These are phyloP conservation scores for Aphanomyces cochlioides DNA, from an alignment of 352 stramenopile genomes.

Conservation along the genomic window DNA sequence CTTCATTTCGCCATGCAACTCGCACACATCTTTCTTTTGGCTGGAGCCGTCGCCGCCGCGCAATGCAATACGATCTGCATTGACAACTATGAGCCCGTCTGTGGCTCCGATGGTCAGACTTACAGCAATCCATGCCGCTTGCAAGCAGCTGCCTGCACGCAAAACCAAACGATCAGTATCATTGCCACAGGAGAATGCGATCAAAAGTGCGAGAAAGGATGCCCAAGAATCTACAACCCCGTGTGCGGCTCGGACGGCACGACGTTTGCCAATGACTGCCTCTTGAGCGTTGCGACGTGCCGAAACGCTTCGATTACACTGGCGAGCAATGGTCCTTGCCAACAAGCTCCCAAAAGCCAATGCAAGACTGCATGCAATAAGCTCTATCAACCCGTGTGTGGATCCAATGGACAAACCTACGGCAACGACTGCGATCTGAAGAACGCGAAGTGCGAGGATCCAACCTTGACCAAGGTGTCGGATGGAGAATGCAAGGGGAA, in stretches of 20 bases:
- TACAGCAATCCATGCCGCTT: background rate
- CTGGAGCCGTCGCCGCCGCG: too few species aligned
- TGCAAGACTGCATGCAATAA: background rate
- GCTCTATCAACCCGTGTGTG: background rate
- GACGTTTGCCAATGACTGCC: background rate
- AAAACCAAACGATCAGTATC: too few species aligned
- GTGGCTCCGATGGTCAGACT: background rate
- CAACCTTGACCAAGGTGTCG: too few species aligned
- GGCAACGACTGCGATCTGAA: background rate
- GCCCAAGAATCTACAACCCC: background rate
- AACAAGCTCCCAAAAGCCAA: too few species aligned
- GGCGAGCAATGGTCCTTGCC: too few species aligned
- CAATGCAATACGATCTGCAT: background rate
- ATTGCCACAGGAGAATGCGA: too few species aligned
- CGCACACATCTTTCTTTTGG: background rate
- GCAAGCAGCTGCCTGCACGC: too few species aligned
- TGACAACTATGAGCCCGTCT: background rate
- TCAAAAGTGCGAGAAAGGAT: too few species aligned
- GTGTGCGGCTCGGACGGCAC: background rate
- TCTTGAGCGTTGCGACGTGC: background rate
- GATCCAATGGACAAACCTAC: background rate
- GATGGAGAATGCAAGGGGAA: too few species aligned
- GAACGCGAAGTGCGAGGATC: background rate
- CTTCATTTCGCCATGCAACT: constrained; percentile 5
- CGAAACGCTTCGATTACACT: background rate